These are phyloP conservation scores for Verticillium longisporum DNA, from an alignment of 2,329 filamentous ascomycete species.

Conservation along the genomic window DNA sequence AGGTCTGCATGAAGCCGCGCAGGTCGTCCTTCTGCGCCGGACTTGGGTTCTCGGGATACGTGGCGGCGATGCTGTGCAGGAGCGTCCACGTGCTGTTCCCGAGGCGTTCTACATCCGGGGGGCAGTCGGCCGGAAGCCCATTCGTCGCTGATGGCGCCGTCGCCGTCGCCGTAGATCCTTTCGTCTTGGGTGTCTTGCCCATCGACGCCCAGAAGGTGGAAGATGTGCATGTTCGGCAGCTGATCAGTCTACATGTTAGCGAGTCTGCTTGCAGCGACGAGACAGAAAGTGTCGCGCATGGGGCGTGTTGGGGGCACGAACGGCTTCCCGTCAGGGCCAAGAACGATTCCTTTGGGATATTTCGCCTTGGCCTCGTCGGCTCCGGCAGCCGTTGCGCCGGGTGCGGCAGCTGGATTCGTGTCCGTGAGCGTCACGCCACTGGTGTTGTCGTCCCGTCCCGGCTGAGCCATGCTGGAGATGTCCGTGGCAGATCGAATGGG, in stretches of 20 bases:
- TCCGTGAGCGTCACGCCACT: background rate
- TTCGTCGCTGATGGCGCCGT: slow-evolving; percentile 21
- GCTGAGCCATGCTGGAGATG: background rate
- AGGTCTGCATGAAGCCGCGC: slow-evolving; percentile 68
- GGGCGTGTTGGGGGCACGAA: slow-evolving; percentile 35
- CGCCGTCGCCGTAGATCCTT: slow-evolving; percentile 21
- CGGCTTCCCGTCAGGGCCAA: slow-evolving; percentile 81
- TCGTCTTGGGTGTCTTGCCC: slow-evolving; percentile 24
- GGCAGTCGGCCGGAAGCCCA: slow-evolving; percentile 61
- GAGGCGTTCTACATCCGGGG: slow-evolving; percentile 80
- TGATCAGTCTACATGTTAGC: slow-evolving; percentile 21
- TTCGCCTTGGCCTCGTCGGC: background rate
- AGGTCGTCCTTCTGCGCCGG: slow-evolving; percentile 68
- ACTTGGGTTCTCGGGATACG: slow-evolving; percentile 69
- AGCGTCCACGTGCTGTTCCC: slow-evolving; percentile 90
- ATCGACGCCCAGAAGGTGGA: slow-evolving; percentile 49
- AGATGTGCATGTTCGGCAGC: slow-evolving; percentile 66
- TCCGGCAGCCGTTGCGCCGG: background rate
- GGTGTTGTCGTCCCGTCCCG: background rate
- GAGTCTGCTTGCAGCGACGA: background rate
- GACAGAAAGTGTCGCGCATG: background rate
- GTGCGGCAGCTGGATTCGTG: background rate
- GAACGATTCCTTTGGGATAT: slow-evolving; percentile 60
- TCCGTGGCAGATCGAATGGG: background rate
- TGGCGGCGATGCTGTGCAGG: slow-evolving; percentile 83